phyloP scores from a whole-genome alignment of 768 basidiomycete species.

The Russula sp. region DNA sequence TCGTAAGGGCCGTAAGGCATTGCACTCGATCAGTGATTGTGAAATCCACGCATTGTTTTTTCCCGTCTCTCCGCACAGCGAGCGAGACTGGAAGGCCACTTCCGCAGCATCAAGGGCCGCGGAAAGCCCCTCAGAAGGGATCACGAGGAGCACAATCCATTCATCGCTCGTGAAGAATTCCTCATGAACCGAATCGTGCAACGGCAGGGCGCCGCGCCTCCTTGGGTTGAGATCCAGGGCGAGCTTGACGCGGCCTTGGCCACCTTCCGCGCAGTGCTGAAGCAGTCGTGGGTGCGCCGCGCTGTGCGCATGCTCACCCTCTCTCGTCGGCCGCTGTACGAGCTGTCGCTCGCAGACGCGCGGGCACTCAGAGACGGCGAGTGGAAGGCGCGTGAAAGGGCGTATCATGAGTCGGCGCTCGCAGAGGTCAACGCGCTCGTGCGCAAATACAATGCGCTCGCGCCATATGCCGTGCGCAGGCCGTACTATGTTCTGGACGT shows the following conservation, averaged over 20 bases:
- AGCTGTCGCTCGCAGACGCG: conserved; percentile 31
- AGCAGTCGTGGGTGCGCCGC: conserved; percentile 68
- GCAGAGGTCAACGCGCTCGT: conserved; percentile 68
- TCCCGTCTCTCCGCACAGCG: conserved; percentile 36
- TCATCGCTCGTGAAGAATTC: conserved; percentile 70
- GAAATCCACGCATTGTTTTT: background rate
- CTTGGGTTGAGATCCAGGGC: conserved; percentile 79
- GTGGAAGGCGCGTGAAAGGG: conserved; percentile 62
- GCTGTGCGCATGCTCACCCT: conserved; percentile 55
- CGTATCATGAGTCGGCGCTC: conserved; percentile 63
- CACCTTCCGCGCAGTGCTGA: conserved; percentile 57
- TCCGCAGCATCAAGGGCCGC: conserved; percentile 64
- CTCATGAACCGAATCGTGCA: conserved; percentile 83
- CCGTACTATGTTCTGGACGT: conserved; percentile 46
- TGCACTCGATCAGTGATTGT: background rate
- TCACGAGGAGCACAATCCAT: conserved; percentile 48
- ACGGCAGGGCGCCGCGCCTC: conserved; percentile 72
- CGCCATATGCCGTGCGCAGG: conserved; percentile 70
- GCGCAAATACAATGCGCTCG: conserved; percentile 71
- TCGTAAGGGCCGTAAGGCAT: background rate
- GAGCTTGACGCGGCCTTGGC: conserved; percentile 59
- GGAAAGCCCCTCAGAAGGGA: conserved; percentile 42
- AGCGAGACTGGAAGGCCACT: conserved; percentile 59
- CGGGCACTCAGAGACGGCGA: conserved; percentile 48
- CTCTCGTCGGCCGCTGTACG: conserved; percentile 34